Evolutionary conservation across 2,329 filamentous ascomycete species (phyloP).

Genomic region (Beauveria australis): DNA sequence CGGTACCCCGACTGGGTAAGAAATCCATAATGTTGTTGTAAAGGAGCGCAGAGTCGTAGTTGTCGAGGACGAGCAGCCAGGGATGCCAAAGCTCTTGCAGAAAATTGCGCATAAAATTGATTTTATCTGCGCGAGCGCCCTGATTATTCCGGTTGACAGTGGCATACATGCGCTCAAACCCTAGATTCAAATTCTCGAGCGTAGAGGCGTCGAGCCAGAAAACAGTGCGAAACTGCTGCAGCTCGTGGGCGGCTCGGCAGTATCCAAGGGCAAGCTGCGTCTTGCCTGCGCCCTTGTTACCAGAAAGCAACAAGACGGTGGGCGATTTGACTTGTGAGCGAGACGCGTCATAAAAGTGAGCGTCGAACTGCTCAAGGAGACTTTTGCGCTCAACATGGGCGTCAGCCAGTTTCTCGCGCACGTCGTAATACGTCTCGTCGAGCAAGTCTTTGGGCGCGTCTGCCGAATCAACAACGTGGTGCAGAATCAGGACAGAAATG

Average conservation of each 20-base stretch:
- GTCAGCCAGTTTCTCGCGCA: background rate
- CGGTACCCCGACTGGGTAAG: background rate
- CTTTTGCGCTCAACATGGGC: background rate
- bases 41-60: conserved; percentile 1
- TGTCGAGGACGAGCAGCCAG: conserved; percentile 4
- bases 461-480: conserved; percentile 5
- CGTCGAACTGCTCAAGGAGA: background rate
- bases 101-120: background rate
- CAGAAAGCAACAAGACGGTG: background rate
- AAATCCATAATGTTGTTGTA: conserved; percentile 9
- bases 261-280: conserved; percentile 7
- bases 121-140: background rate
- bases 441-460: conserved; percentile 1
- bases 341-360: background rate
- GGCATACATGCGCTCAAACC: conserved; percentile 6
- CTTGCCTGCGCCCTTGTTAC: background rate
- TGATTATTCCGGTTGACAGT: background rate
- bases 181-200: conserved; percentile 1
- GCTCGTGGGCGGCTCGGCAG: background rate
- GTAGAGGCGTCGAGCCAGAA: conserved; percentile 9
- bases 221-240: conserved; percentile 3
- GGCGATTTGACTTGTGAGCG: conserved; percentile 3
- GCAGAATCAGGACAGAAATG: conserved; percentile 6
- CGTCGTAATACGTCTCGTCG: conserved; percentile 5
- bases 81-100: conserved; percentile 6